A percentile compares a stretch with the other conserved stretches of the same genome.
Evolutionary conservation across 768 basidiomycete genomes (phyloP).

Genomic region (Daedaleopsis nitida): DNA sequence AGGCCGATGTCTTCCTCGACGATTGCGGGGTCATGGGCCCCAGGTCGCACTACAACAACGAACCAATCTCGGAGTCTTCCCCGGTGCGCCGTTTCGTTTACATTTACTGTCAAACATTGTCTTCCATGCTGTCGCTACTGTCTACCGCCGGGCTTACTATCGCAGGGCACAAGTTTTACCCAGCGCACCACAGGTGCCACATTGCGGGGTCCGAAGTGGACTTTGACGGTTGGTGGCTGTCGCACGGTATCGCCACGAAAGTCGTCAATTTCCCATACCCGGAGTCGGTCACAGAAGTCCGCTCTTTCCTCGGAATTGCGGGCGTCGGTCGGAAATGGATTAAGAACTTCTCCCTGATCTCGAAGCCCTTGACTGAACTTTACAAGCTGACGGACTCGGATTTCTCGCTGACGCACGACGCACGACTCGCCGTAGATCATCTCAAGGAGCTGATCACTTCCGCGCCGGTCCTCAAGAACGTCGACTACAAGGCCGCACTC

Average conservation of each 20-base stretch:
- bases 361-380: too few relatives aligned
- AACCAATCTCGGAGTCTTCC: constrained; percentile 8
- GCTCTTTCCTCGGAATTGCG: background rate
- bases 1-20: constrained; percentile 26
- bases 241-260: constrained; percentile 27
- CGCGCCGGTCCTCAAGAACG: too few relatives aligned
- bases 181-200: constrained; percentile 20
- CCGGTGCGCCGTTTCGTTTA: constrained; percentile 33
- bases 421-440: too few relatives aligned
- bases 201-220: constrained; percentile 36
- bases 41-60: constrained; percentile 12
- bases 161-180: constrained; percentile 33
- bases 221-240: constrained; percentile 33
- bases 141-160: constrained; percentile 34
- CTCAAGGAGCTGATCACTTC: too few relatives aligned
- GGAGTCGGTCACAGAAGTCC: background rate
- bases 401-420: too few relatives aligned
- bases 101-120: constrained; percentile 27
- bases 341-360: too few relatives aligned
- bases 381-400: too few relatives aligned
- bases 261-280: constrained; percentile 25
- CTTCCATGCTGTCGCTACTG: constrained; percentile 27
- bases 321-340: too few relatives aligned
- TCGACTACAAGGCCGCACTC: too few relatives aligned
- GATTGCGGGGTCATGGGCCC: constrained; percentile 27